A percentile compares a stretch with the other conserved stretches of the same genome.
phyloP scores from a whole-genome alignment of 176 grass and related monocot species.

The Carex scoparia region DNA sequence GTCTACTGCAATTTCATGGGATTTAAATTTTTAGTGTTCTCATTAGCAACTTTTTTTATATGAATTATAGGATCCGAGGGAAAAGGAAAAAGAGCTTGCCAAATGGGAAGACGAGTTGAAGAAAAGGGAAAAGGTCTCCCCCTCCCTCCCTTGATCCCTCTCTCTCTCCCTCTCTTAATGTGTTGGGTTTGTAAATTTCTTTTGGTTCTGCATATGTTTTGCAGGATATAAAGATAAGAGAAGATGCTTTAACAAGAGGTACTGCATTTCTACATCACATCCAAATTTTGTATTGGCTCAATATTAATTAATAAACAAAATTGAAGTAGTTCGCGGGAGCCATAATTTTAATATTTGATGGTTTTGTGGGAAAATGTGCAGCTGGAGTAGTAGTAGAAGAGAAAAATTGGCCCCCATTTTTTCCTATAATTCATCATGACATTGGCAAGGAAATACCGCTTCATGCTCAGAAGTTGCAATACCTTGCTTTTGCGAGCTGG shows the following conservation, averaged over 20 bases:
- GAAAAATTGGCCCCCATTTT: conserved; percentile 82
- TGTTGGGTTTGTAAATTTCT: conserved; percentile 4
- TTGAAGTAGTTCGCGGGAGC: background rate
- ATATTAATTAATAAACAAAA: background rate
- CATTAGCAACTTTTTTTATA: background rate
- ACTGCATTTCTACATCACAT: background rate
- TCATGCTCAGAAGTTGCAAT: conserved; percentile 74
- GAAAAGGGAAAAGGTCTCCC: conserved; percentile 53
- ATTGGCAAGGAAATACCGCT: conserved; percentile 80
- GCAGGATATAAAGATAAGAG: conserved; percentile 79
- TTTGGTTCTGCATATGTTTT: conserved; percentile 3
- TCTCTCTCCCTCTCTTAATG: background rate
- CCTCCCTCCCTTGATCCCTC: background rate
- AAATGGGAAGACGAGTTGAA: conserved; percentile 82
- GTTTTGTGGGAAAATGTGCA: conserved; percentile 18
- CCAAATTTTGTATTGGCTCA: background rate
- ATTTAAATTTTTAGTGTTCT: background rate
- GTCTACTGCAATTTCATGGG: background rate
- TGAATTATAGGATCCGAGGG: conserved; percentile 41
- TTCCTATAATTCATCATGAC: conserved; percentile 88
- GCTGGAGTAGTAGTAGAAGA: conserved; percentile 60
- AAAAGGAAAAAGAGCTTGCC: conserved; percentile 51
- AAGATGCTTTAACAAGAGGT: conserved; percentile 75
- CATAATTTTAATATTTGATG: conserved; percentile 11
- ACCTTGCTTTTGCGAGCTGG: conserved; percentile 87